Evolutionary conservation across 2,329 filamentous ascomycete species (phyloP), one percentile per base, ranked within the genome.

Genomic region (Trichoderma arundinaceum): DNA sequence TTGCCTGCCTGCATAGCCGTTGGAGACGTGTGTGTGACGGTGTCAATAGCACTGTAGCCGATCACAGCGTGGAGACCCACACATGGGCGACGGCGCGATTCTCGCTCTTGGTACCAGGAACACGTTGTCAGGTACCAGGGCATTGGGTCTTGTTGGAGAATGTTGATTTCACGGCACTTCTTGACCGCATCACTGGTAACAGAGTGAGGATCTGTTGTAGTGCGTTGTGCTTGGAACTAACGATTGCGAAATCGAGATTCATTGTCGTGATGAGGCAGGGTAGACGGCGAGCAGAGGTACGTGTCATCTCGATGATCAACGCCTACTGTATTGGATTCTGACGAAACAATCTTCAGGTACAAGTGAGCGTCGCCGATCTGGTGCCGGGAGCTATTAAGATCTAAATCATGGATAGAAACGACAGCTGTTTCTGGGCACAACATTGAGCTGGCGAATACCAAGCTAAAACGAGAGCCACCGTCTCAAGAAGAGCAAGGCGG

Each of bases 1-100:
- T 44, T 35, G 48, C 12, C 39, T 38, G 39, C 39, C 22, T 39
- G 60, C 60, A 63, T 63, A 53, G 48, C 46, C 58, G 58, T 61
- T 43, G 35, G 19, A 9, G 7, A 22, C 41, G 19, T 54, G 52
- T 15, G 49, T 54, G 60, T 54, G 49, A 63, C 60, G 33, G 60
- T 63, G 60, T 44, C 32, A 63, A 7, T 46, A 44, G 17, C 60
- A 63, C 60, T 63, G 60, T 63, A 63, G 60, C 17, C 28, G 60
- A 54, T 63, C 60, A 54, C 38, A 63, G 32, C 60, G 12, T 54
- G 60, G 28, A 28, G 60, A 46, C 49, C 49, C 60, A 63, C 60
- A n/a, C 8, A 17, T 28, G 22, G 22, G 22, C 22, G 4, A 28
- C 22, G 22, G 22, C 22, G 22, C 22, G 22, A 28, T 28, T 28